Evolutionary conservation across 78 protist species (phyloP), one percentile per base, ranked within the genome.

Genomic region (Guillardia theta): DNA sequence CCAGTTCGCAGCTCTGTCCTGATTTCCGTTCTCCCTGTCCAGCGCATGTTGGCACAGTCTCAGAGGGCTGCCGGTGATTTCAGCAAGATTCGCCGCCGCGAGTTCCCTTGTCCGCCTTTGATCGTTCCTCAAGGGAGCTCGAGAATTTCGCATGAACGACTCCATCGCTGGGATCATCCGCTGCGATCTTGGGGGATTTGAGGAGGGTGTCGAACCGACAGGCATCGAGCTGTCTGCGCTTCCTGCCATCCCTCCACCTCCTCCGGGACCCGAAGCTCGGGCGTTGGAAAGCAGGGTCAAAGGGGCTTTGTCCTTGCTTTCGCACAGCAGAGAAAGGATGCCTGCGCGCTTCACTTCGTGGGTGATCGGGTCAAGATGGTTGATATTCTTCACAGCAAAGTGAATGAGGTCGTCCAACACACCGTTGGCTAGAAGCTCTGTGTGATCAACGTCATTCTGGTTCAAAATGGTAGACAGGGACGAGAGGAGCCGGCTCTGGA

Each of bases 1-100:
- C 93, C 93, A 88, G 93, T 88, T 88, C 76, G 93, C 93, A 6
- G 93, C 93, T n/a, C 93, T 54, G 41, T 88, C 93, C 64, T 78
- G 90, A 30, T 78, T 78, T 4, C 90, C 90, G 48, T 78, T 78
- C 90, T 78, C 90, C 53, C 90, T 45, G 33, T 78, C 90, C 50
- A 78, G 50, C 50, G 90, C 90, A n/a, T 24, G 90, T 30, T 37
- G 45, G 48, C 90, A 78, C 45, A 78, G 90, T 30, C 90, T 18
- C 43, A 43, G 0, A 1, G 90, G 90, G 53, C 44, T 45, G 24
- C 90, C 50, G 33, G 90, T 43, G 90, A 78, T 78, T 27, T 78
- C 90, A 1, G 90, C 90, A 22, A 78, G 48, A 10, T 43, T 43
- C n/a, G 90, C 45, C 0, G 90, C 90, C 45, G 90, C 90, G 30